phyloP scores from a whole-genome alignment of 345 rosid genomes.

The Populus euphratica region DNA sequence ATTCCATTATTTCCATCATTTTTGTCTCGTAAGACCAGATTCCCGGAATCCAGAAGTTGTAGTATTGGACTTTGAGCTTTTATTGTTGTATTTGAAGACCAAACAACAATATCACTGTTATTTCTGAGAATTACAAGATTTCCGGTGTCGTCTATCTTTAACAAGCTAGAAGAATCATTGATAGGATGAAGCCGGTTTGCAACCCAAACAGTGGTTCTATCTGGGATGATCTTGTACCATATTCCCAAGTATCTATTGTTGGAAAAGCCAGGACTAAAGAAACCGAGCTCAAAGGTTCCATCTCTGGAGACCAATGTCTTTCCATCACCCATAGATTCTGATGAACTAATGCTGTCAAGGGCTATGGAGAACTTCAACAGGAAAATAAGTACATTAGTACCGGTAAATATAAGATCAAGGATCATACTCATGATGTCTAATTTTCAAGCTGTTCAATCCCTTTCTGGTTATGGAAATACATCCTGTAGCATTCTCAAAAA shows the following conservation, averaged over 20 bases:
- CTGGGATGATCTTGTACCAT: neutral
- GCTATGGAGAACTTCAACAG: neutral
- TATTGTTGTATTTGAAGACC: conserved; percentile 21
- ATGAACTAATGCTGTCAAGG: conserved; percentile 4
- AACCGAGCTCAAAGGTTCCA: conserved; percentile 6
- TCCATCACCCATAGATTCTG: neutral
- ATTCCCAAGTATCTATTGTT: neutral
- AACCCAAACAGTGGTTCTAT: neutral
- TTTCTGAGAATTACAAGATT: conserved; percentile 13
- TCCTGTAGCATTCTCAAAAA: neutral
- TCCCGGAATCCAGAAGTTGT: conserved; percentile 20
- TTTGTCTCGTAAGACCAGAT: conserved; percentile 17
- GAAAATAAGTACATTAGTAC: neutral
- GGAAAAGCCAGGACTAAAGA: neutral
- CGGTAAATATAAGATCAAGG: neutral
- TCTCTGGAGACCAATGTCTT: conserved; percentile 9
- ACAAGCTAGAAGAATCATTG: neutral
- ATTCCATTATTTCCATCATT: neutral
- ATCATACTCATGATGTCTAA: neutral
- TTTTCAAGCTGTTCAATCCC: neutral
- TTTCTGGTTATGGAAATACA: neutral
- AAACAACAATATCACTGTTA: conserved; percentile 2
- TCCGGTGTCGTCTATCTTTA: conserved; percentile 13
- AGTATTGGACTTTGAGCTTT: neutral
- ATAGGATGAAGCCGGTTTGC: neutral